Evolutionary conservation across 2,329 filamentous ascomycete genomes (phyloP), one percentile per base, ranked within the genome.

Genomic region (Trichoderma harzianum): DNA sequence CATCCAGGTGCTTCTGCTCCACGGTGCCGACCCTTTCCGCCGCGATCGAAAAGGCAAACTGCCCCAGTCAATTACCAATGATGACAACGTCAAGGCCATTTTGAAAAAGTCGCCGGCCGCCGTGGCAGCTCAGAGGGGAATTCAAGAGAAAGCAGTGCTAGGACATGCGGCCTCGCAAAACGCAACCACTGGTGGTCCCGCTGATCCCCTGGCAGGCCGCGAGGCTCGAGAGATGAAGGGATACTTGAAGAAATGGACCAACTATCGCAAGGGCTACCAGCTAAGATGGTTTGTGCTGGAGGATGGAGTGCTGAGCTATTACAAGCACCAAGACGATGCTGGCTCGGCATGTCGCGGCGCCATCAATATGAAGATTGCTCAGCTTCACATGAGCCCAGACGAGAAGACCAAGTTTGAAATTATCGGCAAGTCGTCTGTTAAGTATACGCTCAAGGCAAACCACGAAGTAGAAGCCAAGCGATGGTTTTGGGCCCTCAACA

Each of bases 401-500:
- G 96, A 99, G 80, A 99, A 98, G 85, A 95, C 95, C 60, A 94
- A 95, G 72, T 98, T 99, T 78, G 96, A 99, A 79, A 98, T 99
- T 68, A 93, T 95, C 74, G 96, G 96, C 67, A 99, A 99, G 82
- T 98, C 95, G 1, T 98, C 95, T 0, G 96, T 99, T 80, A 99
- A 98, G 83, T 99, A 99, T 80, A 95, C 97, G 63, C 87, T 99
- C 68, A 98, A 97, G 81, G 96, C 96, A 0, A 99, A 99, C 78
- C 96, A 99, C 82, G 93, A 98, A 79, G 95, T 98, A 32, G 96
- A 99, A 81, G 95, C 96, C 7, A 99, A 99, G 83, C 90, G 96
- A 70, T 99, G 96, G 96, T 99, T 97, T 82, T 99, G 96, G 96
- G 93, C 96, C 0, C 85, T 99, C 74, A 99, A 99, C 83, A 99